Percentiles rank a stretch among this genome's conserved stretches.
Evolutionary conservation across 2,329 filamentous ascomycete genomes (phyloP).

Genomic region (Akanthomyces muscarius): DNA sequence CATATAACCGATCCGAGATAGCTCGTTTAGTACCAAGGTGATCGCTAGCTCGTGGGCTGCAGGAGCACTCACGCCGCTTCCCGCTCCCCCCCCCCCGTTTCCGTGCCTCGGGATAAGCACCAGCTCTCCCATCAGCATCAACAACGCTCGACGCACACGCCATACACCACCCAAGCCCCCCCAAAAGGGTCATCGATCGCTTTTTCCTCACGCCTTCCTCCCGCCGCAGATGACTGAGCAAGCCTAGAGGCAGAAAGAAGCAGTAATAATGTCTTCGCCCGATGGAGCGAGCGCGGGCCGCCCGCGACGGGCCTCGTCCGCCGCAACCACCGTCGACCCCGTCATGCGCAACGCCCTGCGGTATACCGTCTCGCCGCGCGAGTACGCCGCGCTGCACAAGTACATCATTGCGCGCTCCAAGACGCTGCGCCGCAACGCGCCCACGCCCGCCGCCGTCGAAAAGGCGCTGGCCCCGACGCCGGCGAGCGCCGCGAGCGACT

Average conservation of each 20-base stretch:
- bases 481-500: constrained; percentile 45
- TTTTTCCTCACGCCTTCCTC: neutral
- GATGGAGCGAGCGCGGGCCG: constrained; percentile 3
- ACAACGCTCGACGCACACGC: neutral
- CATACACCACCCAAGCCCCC: neutral
- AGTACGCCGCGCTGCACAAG: constrained; percentile 81
- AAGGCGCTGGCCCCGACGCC: constrained; percentile 32
- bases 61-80: neutral
- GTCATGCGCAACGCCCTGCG: constrained; percentile 80
- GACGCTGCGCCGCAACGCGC: constrained; percentile 50
- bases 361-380: constrained; percentile 78
- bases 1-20: neutral
- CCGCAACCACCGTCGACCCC: constrained; percentile 50
- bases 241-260: neutral
- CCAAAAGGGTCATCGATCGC: neutral
- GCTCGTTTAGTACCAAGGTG: too few species aligned
- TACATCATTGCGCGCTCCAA: constrained; percentile 73
- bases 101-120: constrained; percentile 14
- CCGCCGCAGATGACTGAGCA: neutral
- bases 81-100: neutral
- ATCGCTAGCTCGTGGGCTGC: neutral
- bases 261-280: constrained; percentile 5
- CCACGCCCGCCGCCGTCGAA: constrained; percentile 52
- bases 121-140: neutral
- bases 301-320: constrained; percentile 10